A percentile compares a stretch with the other conserved stretches of the same genome.
Evolutionary conservation across 768 basidiomycete genomes (phyloP).

Genomic region (Amanita rubescens): DNA sequence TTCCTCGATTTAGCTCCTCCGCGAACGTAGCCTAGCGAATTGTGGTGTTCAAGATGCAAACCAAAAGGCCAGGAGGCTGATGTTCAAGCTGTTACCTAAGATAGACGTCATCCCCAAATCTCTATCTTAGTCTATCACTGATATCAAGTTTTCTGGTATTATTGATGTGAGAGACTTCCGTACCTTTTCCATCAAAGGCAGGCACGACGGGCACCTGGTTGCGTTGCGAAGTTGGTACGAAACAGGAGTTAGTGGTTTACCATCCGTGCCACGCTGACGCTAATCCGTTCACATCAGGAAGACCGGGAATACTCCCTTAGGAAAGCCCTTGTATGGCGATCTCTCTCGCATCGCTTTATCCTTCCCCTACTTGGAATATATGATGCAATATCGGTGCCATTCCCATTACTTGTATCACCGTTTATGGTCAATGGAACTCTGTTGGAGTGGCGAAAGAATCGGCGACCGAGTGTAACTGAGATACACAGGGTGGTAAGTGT

Average conservation of each 20-base stretch:
- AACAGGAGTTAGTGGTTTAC: no score
- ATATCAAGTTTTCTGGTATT: not conserved
- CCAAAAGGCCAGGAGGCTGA: not conserved
- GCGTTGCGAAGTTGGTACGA: not conserved
- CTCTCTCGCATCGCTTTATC: not conserved
- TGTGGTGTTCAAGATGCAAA: not conserved
- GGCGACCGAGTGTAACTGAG: not conserved
- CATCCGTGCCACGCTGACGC: no score
- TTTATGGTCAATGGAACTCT: conserved; percentile 2
- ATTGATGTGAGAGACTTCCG: not conserved
- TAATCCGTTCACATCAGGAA: not conserved
- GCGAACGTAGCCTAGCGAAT: not conserved
- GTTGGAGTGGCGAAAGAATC: not conserved
- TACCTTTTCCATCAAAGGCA: not conserved
- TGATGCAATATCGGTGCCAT: not conserved
- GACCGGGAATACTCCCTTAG: not conserved
- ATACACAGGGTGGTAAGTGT: conserved; percentile 1
- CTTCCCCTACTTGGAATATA: not conserved
- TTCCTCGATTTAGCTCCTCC: not conserved
- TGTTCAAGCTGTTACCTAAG: not conserved
- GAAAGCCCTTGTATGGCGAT: not conserved
- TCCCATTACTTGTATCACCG: not conserved
- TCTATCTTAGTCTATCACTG: not conserved
- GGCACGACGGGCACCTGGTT: not conserved
- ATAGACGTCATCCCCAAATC: not conserved